Percentiles rank a stretch among this genome's conserved stretches.
Conservation (phyloP, 768 basidiomycete species). For the Leccinum variicolor region DNA sequence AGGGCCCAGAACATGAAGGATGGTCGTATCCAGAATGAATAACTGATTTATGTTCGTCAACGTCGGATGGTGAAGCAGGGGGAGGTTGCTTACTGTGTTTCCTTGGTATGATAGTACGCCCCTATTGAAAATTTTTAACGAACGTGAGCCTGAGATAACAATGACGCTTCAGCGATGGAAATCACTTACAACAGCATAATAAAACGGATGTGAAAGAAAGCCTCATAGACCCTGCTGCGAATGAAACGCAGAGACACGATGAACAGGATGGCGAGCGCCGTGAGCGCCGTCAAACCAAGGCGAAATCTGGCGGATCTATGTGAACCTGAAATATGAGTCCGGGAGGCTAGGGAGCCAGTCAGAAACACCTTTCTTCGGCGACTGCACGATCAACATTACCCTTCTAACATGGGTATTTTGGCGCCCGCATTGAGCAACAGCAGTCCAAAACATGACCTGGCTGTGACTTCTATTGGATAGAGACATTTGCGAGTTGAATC, state of each 20-base stretch:
- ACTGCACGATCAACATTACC: slow-evolving; percentile 2
- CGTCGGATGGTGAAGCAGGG: neutral
- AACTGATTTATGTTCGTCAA: slow-evolving; percentile 5
- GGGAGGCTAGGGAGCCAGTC: neutral
- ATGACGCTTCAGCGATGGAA: neutral
- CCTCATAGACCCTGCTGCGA: slow-evolving; percentile 45
- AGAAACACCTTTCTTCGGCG: neutral
- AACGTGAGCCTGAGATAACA: slow-evolving; percentile 6
- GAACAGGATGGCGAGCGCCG: slow-evolving; percentile 41
- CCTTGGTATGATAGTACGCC: slow-evolving; percentile 39
- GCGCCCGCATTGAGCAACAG: slow-evolving; percentile 46
- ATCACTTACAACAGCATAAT: slow-evolving; percentile 37
- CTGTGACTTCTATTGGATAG: slow-evolving; percentile 27
- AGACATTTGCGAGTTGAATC: slow-evolving; percentile 57
- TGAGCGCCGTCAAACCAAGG: slow-evolving; percentile 35
- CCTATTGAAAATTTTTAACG: slow-evolving; percentile 29
- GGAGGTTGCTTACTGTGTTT: slow-evolving; percentile 10
- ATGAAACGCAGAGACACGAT: slow-evolving; percentile 49
- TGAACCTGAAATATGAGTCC: neutral
- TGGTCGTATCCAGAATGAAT: slow-evolving; percentile 30
- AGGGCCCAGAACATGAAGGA: slow-evolving; percentile 34
- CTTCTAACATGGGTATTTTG: neutral
- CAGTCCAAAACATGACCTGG: slow-evolving; percentile 44
- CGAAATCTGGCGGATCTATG: slow-evolving; percentile 19
- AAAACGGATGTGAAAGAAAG: slow-evolving; percentile 51